Percentiles rank a stretch among this genome's conserved stretches.
These are phyloP conservation scores for Casaregolazyma lundiana DNA, from an alignment of 1,139 yeast species.

Conservation along the genomic window DNA sequence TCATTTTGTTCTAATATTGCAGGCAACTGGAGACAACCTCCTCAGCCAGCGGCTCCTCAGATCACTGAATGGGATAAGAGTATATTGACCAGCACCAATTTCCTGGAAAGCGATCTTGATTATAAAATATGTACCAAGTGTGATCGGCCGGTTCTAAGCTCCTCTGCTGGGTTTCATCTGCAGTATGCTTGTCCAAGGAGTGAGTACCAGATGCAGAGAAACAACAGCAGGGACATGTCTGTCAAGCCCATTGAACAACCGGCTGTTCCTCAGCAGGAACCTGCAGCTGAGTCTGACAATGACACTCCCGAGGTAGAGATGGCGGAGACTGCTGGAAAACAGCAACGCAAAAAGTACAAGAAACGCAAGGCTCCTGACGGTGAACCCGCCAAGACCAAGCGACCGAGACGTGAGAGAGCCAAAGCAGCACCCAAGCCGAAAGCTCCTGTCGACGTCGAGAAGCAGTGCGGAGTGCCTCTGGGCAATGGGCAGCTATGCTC, in stretches of 20 bases:
- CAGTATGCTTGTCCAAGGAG: conserved; percentile 8
- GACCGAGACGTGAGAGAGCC: conserved; percentile 19
- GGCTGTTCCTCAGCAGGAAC: conserved; percentile 5
- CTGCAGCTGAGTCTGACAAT: conserved; percentile 6
- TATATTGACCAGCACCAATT: conserved; percentile 26
- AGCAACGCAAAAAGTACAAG: conserved; percentile 13
- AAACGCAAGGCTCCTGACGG: conserved; percentile 7
- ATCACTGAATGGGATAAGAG: conserved; percentile 26
- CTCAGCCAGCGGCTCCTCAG: conserved; percentile 16
- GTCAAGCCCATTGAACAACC: background rate
- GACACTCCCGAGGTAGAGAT: conserved; percentile 9
- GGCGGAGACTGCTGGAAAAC: conserved; percentile 4
- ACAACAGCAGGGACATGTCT: background rate
- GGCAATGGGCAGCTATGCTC: conserved; percentile 95
- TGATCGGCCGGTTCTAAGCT: conserved; percentile 28
- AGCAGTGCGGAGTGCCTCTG: conserved; percentile 92
- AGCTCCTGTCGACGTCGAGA: conserved; percentile 90
- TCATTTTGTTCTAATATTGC: background rate
- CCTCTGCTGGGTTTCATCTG: conserved; percentile 25
- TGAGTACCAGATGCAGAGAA: conserved; percentile 6
- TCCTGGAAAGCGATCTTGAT: conserved; percentile 28
- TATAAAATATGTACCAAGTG: conserved; percentile 32
- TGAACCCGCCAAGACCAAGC: conserved; percentile 32
- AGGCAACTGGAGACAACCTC: conserved; percentile 4
- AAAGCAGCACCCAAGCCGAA: conserved; percentile 67